Conservation (phyloP, 768 basidiomycete genomes). For the Amylocystis lapponica region DNA sequence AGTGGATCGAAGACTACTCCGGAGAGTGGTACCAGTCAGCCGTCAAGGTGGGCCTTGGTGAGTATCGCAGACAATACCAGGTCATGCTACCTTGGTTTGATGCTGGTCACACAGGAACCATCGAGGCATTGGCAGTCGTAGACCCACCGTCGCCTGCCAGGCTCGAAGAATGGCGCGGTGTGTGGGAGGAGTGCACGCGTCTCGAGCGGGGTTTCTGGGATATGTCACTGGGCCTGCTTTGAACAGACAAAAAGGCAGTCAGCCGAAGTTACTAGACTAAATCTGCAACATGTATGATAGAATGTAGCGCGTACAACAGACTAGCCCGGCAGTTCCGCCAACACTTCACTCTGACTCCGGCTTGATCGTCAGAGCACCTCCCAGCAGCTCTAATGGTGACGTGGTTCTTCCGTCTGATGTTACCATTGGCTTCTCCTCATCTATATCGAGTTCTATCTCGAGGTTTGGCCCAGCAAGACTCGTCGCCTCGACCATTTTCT, state of each 20-base stretch:
- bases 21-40: constrained; percentile 68
- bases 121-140: constrained; percentile 57
- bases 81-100: background rate
- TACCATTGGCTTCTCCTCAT: background rate
- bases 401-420: background rate
- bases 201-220: constrained; percentile 92
- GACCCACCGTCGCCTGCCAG: constrained; percentile 60
- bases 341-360: background rate
- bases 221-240: constrained; percentile 40
- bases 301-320: background rate
- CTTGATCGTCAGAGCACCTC: no score
- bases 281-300: constrained; percentile 1
- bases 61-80: constrained; percentile 18
- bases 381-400: background rate
- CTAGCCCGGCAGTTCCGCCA: no score
- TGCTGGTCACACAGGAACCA: constrained; percentile 48
- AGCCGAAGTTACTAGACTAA: no score
- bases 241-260: background rate
- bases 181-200: constrained; percentile 72
- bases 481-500: constrained; percentile 10
- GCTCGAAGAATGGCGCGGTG: constrained; percentile 57
- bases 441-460: constrained; percentile 33
- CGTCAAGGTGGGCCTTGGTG: constrained; percentile 70
- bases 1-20: constrained; percentile 78
- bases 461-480: constrained; percentile 29